Percentiles rank a stretch among this genome's conserved stretches.
Conservation (phyloP, 1,284 basidiomycete species). For the Austroboletus niveus region DNA sequence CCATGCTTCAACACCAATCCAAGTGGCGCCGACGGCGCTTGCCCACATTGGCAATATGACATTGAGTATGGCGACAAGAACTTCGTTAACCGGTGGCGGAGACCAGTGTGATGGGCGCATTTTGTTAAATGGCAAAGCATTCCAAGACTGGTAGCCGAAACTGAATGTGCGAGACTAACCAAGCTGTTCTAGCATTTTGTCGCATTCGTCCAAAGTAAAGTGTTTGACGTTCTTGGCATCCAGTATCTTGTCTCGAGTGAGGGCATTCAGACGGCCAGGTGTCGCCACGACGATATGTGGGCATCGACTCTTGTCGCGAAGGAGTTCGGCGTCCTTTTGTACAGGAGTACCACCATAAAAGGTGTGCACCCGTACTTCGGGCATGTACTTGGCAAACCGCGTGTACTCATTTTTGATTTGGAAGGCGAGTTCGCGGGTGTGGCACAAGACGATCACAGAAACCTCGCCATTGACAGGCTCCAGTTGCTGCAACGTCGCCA, state of each 20-base stretch:
- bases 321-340: constrained; percentile 89
- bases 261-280: constrained; percentile 92
- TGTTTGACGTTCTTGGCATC: constrained; percentile 95
- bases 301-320: constrained; percentile 97
- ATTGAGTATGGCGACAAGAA: constrained; percentile 54
- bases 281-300: constrained; percentile 99
- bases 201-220: constrained; percentile 99
- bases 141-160: constrained; percentile 46
- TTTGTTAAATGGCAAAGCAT: constrained; percentile 43
- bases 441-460: constrained; percentile 96
- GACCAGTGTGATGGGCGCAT: constrained; percentile 41
- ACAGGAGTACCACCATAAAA: constrained; percentile 98
- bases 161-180: constrained; percentile 83
- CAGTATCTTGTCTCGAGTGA: constrained; percentile 89
- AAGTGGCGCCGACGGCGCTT: constrained; percentile 37
- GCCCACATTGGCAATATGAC: constrained; percentile 45
- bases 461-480: constrained; percentile 99
- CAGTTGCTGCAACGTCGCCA: constrained; percentile 96
- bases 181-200: constrained; percentile 99
- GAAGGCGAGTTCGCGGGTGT: constrained; percentile 98
- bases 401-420: constrained; percentile 99
- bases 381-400: constrained; percentile 99
- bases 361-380: constrained; percentile 94
- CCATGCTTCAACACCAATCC: constrained; percentile 35
- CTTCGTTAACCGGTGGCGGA: constrained; percentile 34